Base-by-base conservation (phyloP, 2,329 filamentous ascomycete species). In the Fusarium coffeatum region DNA sequence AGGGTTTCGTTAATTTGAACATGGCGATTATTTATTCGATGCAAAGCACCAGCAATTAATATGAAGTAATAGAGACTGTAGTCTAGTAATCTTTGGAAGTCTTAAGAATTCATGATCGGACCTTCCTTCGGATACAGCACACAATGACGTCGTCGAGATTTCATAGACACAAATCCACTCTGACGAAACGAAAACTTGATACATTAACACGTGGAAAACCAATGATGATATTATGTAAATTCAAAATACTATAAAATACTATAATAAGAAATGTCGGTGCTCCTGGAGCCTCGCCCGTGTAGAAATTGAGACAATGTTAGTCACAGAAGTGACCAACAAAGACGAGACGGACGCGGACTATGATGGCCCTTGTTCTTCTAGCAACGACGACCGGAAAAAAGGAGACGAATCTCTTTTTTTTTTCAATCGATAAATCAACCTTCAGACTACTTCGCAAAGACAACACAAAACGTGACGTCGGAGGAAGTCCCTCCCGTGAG, bases 231-330 rank as follows among this genome's bases (percentile, higher is more conserved):
- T 43, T 27, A 66, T 27, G 18, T 41, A 32, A 50, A 50, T 22
- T 58, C 16, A 55, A n/a, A 30, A 12, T 40, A n/a, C 5, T 34
- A 27, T n/a, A 34, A 11, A 11, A 32, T 32, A 43, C 18, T 32
- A 40, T 40, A 50, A 37, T 25, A 10, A 41, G n/a, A 37, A 59
- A 83, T 85, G 80, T 85, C 71, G 84, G 83, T 82, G 76, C 83
- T 76, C 83, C 77, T 71, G 84, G 84, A 86, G 84, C 84, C 84
- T 81, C 83, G 82, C 82, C 83, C 80, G 79, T 78, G 83, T 85
- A 72, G 76, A 57, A 73, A 23, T 43, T 66, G 54, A 66, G 32
- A 55, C 50, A 60, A 60, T 66, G 51, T 51, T 46, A 32, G 34
- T 45, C 68, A 66, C 72, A 64, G 63, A 72, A 70, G 49, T 55